These are phyloP conservation scores for Schwanniomyces sp. DNA, from an alignment of 805 yeast genomes.

Conservation along the genomic window DNA sequence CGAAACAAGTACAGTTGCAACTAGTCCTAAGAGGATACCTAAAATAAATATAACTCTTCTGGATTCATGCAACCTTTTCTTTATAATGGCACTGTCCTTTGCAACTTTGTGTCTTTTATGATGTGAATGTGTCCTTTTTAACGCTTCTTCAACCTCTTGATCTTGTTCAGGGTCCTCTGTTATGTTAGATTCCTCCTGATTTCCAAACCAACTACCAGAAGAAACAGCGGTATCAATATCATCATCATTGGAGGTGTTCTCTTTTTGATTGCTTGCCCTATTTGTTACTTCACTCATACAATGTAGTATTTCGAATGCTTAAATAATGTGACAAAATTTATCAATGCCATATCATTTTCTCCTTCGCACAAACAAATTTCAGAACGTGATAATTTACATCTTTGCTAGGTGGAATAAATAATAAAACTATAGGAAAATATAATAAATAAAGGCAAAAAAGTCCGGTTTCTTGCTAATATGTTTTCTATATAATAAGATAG, in stretches of 20 bases:
- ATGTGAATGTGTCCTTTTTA: conserved; percentile 2
- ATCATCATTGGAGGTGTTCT: neutral
- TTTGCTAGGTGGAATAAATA: no score
- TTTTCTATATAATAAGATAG: neutral
- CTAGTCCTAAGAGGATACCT: conserved; percentile 73
- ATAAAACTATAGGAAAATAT: neutral
- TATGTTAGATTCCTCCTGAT: neutral
- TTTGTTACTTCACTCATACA: neutral
- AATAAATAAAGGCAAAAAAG: neutral
- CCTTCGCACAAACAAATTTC: neutral
- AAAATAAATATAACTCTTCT: conserved; percentile 60
- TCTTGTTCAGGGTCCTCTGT: neutral
- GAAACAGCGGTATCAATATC: neutral
- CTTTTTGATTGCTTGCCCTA: neutral
- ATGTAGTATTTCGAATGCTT: neutral
- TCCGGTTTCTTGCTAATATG: neutral
- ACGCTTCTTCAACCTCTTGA: neutral
- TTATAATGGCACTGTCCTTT: conserved; percentile 9
- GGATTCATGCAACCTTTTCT: conserved; percentile 42
- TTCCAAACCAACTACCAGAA: neutral
- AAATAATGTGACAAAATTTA: no score
- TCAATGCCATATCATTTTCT: no score
- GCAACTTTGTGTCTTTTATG: conserved; percentile 22
- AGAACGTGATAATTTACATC: neutral
- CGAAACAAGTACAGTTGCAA: conserved; percentile 59